These are phyloP conservation scores for Eimeria maxima DNA, from an alignment of 169 alveolate species.

Conservation along the genomic window DNA sequence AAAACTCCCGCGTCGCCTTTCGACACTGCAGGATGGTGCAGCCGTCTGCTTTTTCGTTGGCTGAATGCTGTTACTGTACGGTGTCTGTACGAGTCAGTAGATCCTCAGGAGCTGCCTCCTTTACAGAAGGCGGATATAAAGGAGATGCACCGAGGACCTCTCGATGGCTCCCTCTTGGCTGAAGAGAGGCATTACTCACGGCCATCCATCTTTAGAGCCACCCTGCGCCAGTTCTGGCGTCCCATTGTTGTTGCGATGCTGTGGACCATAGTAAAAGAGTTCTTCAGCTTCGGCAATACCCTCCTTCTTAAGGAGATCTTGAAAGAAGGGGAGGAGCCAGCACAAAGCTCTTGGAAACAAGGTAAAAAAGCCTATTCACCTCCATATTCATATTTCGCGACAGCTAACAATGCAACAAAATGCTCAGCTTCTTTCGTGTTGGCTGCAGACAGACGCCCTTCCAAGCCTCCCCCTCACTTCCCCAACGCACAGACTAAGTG, in stretches of 20 bases:
- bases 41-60: conserved; percentile 62
- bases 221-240: not conserved
- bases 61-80: conserved; percentile 39
- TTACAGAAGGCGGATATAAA: conserved; percentile 20
- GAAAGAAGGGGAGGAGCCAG: not conserved
- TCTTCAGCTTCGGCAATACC: conserved; percentile 42
- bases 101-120: conserved; percentile 67
- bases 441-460: too few species aligned
- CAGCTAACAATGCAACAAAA: not conserved
- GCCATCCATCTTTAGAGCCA: conserved; percentile 22
- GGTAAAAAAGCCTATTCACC: not conserved
- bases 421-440: not conserved
- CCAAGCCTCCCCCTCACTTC: not conserved
- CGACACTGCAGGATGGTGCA: conserved; percentile 44
- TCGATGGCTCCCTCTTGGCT: not conserved
- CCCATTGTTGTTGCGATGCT: conserved; percentile 1
- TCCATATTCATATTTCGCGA: too few species aligned
- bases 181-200: not conserved
- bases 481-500: not conserved
- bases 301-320: conserved; percentile 19
- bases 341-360: not conserved
- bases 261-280: not conserved
- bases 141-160: not conserved
- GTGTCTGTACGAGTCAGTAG: conserved; percentile 46
- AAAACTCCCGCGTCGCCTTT: not conserved